These are phyloP conservation scores for Cutaneotrichosporon sp. DNA, from an alignment of 1,284 basidiomycete species.

Conservation along the genomic window DNA sequence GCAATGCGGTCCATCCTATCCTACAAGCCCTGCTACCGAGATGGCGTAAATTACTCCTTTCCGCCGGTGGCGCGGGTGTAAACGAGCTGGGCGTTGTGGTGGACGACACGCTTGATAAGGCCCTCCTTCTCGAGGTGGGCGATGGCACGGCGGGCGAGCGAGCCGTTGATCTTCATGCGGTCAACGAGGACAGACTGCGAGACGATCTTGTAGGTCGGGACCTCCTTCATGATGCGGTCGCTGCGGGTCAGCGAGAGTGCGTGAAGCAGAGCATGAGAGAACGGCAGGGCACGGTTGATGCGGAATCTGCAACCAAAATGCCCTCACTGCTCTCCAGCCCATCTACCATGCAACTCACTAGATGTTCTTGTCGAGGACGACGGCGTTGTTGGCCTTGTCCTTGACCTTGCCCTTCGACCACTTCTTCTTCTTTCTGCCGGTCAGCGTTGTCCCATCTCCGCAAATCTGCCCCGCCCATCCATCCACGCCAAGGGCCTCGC, in stretches of 20 bases:
- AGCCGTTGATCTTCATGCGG: constrained; percentile 81
- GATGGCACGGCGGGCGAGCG: constrained; percentile 89
- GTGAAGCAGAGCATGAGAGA: no score
- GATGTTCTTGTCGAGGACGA: constrained; percentile 77
- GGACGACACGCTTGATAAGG: constrained; percentile 92
- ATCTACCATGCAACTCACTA: constrained; percentile 34
- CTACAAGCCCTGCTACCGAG: constrained; percentile 10
- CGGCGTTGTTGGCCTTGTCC: constrained; percentile 89
- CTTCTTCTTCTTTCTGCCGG: constrained; percentile 91
- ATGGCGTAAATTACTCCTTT: constrained; percentile 34
- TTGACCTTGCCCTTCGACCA: constrained; percentile 99
- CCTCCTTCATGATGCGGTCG: constrained; percentile 98
- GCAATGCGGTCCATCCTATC: constrained; percentile 19
- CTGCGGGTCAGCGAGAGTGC: constrained; percentile 52
- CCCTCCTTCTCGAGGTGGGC: constrained; percentile 91
- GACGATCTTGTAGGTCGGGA: constrained; percentile 99
- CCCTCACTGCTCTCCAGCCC: no score
- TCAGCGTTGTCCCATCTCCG: constrained; percentile 3
- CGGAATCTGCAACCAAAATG: no score
- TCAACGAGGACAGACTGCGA: constrained; percentile 96
- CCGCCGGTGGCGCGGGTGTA: constrained; percentile 53
- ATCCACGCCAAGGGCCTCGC: no score
- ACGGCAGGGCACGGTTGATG: no score
- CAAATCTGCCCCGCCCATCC: no score
- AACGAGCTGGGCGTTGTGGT: constrained; percentile 89